phyloP scores from a whole-genome alignment of 192 early-diverging fungal species.

The Blastocladiella britannica region DNA sequence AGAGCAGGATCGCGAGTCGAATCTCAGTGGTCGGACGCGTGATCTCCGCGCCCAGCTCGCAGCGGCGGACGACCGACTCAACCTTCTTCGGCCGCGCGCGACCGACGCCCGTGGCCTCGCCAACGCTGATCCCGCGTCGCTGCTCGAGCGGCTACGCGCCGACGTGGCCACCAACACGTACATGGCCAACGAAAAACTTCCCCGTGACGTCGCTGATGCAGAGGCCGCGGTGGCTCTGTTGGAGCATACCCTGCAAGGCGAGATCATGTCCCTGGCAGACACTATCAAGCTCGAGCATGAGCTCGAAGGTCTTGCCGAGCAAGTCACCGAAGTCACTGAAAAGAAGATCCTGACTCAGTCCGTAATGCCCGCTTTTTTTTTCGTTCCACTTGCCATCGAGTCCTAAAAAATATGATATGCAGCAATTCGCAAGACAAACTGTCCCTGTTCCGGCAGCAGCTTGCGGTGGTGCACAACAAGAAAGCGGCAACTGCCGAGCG shows the following conservation, averaged over 20 bases:
- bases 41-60: conserved; percentile 21
- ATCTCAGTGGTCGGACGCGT: conserved; percentile 12
- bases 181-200: conserved; percentile 28
- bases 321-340: conserved; percentile 26
- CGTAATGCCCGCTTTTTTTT: background rate
- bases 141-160: conserved; percentile 30
- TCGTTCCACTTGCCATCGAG: background rate
- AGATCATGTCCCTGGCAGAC: background rate
- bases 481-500: conserved; percentile 27
- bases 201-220: conserved; percentile 17
- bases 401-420: too few species aligned
- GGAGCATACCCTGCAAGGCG: background rate
- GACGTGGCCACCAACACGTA: conserved; percentile 37
- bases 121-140: conserved; percentile 16
- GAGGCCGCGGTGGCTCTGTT: background rate
- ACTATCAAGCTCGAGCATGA: conserved; percentile 6
- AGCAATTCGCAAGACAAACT: conserved; percentile 19
- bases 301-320: conserved; percentile 23
- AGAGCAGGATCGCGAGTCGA: conserved; percentile 23
- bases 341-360: conserved; percentile 14
- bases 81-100: conserved; percentile 12
- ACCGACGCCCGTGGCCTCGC: conserved; percentile 22
- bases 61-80: conserved; percentile 20
- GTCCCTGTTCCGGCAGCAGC: conserved; percentile 36
- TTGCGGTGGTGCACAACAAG: conserved; percentile 32